Conservation (phyloP, 2,329 filamentous ascomycete species). For the Calonectria ilicicola region DNA sequence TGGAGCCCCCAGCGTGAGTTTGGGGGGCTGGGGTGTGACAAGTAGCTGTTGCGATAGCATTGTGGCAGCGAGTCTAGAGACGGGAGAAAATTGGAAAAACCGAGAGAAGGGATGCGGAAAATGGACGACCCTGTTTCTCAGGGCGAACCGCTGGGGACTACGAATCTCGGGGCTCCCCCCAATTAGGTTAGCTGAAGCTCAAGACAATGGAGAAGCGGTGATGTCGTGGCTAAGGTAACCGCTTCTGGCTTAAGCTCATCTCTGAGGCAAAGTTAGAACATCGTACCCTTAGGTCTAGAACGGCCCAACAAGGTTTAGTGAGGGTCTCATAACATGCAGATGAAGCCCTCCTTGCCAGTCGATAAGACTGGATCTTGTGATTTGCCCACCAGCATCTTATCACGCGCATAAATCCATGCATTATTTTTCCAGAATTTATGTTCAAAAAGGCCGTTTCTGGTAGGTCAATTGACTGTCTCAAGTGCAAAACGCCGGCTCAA, state of each 20-base stretch:
- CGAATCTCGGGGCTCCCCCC: neutral
- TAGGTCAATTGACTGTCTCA: neutral
- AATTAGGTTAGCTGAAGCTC: constrained; percentile 29
- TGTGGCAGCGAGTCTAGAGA: neutral
- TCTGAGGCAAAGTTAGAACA: neutral
- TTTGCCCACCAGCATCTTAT: neutral
- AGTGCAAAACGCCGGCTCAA: neutral
- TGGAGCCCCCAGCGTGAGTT: constrained; percentile 14
- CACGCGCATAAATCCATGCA: neutral
- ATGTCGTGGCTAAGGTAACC: constrained; percentile 32
- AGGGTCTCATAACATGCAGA: neutral
- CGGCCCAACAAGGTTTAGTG: neutral
- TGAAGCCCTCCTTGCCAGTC: neutral
- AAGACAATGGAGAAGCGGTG: constrained; percentile 11
- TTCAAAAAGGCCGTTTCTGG: neutral
- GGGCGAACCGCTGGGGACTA: neutral
- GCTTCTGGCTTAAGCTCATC: constrained; percentile 33
- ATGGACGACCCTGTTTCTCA: constrained; percentile 17
- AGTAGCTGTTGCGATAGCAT: constrained; percentile 34
- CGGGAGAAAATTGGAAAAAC: neutral
- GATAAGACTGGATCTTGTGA: neutral
- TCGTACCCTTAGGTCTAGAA: neutral
- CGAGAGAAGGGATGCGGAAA: constrained; percentile 22
- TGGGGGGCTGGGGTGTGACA: constrained; percentile 26
- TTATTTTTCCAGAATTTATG: neutral